Evolutionary conservation across 441 rosid species (phyloP).

Genomic region (Cnidoscolus chayamansa): DNA sequence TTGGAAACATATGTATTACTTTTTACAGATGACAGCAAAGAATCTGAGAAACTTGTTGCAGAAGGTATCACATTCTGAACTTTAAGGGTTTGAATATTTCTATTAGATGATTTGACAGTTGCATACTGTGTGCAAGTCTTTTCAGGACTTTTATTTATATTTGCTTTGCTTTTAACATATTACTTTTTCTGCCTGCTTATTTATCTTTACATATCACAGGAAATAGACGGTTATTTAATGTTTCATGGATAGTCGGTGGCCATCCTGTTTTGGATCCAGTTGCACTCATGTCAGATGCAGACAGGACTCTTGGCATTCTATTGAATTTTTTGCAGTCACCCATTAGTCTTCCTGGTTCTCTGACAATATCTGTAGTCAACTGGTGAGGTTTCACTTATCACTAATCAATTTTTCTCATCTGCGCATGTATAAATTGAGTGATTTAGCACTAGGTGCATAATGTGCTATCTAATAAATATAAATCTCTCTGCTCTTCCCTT

Average conservation of each 20-base stretch:
- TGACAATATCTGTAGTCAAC: constrained; percentile 64
- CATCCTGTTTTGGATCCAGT: constrained; percentile 74
- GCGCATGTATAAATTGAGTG: not conserved
- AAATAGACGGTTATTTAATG: constrained; percentile 54
- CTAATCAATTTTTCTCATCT: constrained; percentile 19
- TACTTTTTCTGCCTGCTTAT: constrained; percentile 23
- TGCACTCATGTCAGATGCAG: constrained; percentile 70
- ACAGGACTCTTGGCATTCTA: constrained; percentile 51
- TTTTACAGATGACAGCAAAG: constrained; percentile 70
- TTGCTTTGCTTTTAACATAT: constrained; percentile 1
- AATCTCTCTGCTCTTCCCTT: not conserved
- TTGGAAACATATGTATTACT: constrained; percentile 78
- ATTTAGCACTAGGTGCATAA: not conserved
- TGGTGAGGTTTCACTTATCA: constrained; percentile 64
- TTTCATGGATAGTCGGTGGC: constrained; percentile 75
- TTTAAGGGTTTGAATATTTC: not conserved
- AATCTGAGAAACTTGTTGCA: constrained; percentile 43
- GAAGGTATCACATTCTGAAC: constrained; percentile 59
- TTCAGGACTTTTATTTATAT: constrained; percentile 14
- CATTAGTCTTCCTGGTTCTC: constrained; percentile 58
- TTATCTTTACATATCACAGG: constrained; percentile 45
- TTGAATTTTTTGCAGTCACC: constrained; percentile 66
- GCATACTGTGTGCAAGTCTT: not conserved
- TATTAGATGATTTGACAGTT: constrained; percentile 16
- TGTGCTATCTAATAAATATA: not conserved